phyloP scores from a whole-genome alignment of 1,284 basidiomycete species.

The Sparassis latifolia region DNA sequence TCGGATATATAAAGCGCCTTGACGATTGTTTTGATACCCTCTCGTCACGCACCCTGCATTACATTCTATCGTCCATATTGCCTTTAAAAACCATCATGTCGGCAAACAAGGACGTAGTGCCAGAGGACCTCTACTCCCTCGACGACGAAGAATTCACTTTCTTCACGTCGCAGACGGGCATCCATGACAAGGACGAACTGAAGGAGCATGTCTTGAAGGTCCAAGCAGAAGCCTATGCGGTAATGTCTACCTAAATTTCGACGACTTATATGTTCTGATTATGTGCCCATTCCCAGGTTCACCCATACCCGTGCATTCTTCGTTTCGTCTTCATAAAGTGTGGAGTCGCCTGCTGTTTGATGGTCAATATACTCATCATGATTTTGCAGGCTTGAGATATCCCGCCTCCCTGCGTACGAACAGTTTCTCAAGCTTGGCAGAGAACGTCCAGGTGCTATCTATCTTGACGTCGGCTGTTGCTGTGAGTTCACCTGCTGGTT shows the following conservation, averaged over 20 bases:
- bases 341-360: constrained; percentile 3
- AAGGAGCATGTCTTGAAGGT: constrained; percentile 37
- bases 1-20: too few species aligned
- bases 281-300: constrained; percentile 18
- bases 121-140: constrained; percentile 6
- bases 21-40: too few species aligned
- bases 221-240: constrained; percentile 36
- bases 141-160: constrained; percentile 27
- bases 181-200: constrained; percentile 31
- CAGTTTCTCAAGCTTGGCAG: constrained; percentile 33
- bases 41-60: too few species aligned
- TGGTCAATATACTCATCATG: too few species aligned
- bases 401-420: constrained; percentile 33
- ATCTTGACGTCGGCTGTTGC: constrained; percentile 44
- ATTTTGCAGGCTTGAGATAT: constrained; percentile 31
- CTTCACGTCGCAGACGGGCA: constrained; percentile 33
- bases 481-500: constrained; percentile 29
- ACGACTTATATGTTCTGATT: not conserved
- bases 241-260: constrained; percentile 6
- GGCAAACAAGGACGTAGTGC: too few species aligned
- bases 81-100: too few species aligned
- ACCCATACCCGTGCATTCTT: constrained; percentile 35
- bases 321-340: constrained; percentile 36
- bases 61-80: too few species aligned
- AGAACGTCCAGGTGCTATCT: constrained; percentile 35